These are phyloP conservation scores for Leccinum broughii DNA, from an alignment of 768 basidiomycete genomes.

Conservation along the genomic window DNA sequence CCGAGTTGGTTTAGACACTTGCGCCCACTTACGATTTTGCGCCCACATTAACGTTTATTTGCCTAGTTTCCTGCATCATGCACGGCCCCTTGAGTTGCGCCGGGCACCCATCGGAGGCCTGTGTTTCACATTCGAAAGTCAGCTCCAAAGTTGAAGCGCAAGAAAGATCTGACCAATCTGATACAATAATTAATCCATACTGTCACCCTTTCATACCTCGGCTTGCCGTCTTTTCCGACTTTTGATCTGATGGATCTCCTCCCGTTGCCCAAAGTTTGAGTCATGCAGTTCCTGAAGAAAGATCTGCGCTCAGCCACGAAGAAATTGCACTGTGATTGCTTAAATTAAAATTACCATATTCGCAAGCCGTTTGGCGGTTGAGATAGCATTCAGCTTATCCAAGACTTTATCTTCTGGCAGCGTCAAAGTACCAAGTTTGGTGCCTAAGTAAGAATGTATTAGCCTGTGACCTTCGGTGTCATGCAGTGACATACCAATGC, in stretches of 20 bases:
- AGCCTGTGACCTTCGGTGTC: not conserved
- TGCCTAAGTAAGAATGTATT: conserved; percentile 46
- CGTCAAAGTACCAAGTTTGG: conserved; percentile 68
- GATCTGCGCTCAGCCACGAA: conserved; percentile 3
- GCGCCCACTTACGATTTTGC: not conserved
- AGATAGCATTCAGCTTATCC: conserved; percentile 84
- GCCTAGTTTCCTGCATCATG: too few relatives aligned
- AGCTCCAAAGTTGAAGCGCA: not conserved
- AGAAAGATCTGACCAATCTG: conserved; percentile 14
- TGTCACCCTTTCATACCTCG: not conserved
- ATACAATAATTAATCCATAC: not conserved
- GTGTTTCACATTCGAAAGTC: not conserved
- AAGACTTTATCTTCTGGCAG: conserved; percentile 81
- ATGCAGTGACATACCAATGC: conserved; percentile 65
- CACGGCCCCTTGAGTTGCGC: too few relatives aligned
- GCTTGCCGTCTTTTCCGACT: conserved; percentile 23
- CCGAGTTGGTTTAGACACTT: conserved; percentile 5
- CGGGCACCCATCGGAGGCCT: not conserved
- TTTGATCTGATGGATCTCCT: conserved; percentile 79
- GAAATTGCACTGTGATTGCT: not conserved
- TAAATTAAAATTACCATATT: conserved; percentile 76
- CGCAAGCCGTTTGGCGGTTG: conserved; percentile 88
- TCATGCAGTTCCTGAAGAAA: conserved; percentile 75
- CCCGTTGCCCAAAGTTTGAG: conserved; percentile 85
- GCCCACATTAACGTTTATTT: too few relatives aligned